Percentiles rank a stretch among this genome's conserved stretches.
Conservation (phyloP, 1,139 yeast genomes). For the Saccharomyces hybrid region DNA sequence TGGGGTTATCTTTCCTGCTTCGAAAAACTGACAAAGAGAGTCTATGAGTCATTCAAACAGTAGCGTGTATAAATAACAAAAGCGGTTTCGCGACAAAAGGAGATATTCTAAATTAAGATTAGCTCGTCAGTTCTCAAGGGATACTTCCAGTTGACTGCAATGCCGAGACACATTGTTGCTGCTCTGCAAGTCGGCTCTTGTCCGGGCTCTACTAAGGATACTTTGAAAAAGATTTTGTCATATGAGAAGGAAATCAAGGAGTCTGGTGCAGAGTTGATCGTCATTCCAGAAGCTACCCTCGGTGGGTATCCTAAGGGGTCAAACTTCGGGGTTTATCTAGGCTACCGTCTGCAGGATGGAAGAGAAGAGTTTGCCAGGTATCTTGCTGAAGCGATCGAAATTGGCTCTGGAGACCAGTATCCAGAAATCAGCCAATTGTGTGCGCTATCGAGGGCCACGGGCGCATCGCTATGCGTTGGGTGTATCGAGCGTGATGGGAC, state of each 20-base stretch:
- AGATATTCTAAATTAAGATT: neutral
- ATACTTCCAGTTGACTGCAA: constrained; percentile 2
- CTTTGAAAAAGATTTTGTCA: constrained; percentile 32
- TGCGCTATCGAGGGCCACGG: neutral
- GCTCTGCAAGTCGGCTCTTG: constrained; percentile 36
- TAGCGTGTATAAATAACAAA: no score
- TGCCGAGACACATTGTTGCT: constrained; percentile 28
- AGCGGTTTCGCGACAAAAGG: neutral
- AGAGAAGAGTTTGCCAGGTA: constrained; percentile 34
- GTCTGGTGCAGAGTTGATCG: constrained; percentile 33
- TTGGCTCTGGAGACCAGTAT: neutral
- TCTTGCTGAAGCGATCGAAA: neutral
- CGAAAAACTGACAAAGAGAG: no score
- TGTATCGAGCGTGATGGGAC: neutral
- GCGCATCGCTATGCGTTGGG: neutral
- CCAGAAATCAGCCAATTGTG: neutral
- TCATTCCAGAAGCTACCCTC: constrained; percentile 37
- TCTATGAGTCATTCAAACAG: no score
- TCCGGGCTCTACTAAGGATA: constrained; percentile 33
- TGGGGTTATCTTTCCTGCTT: no score
- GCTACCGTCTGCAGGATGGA: constrained; percentile 36
- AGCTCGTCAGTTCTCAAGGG: neutral
- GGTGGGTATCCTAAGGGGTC: constrained; percentile 40
- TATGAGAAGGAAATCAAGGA: constrained; percentile 32
- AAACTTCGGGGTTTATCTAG: constrained; percentile 36